Evolutionary conservation across 2,329 filamentous ascomycete species (phyloP), one percentile per base, ranked within the genome.

Genomic region (Fusarium transvaalense): DNA sequence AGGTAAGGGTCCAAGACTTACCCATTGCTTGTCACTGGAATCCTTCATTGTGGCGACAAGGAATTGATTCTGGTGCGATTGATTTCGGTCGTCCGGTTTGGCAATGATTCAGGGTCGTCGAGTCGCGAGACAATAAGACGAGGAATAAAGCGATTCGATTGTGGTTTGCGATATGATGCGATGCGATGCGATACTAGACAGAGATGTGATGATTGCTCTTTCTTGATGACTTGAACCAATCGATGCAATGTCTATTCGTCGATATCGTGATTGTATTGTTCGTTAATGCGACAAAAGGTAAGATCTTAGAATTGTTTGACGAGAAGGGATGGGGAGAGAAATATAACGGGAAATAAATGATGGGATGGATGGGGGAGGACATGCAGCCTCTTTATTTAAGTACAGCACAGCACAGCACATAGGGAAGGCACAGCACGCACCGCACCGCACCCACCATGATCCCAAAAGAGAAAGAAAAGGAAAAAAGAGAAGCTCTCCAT

Each of bases 11-110:
- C 59, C 59, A 47, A 50, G 56, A 58, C 80, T 74, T 77, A 85
- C 83, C 83, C 83, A 85, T 68, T 83, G 78, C 76, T 86, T 86
- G 73, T 85, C 82, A 32, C 58, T 76, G 73, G 59, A 75, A 71
- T 69, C 67, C 29, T 61, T 67, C 70, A 69, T 74, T 29, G 60
- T 63, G 42, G 51, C 56, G 57, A 48, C 54, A 23, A 23, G 35
- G 37, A 56, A 14, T 23, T 34, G 17, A 9, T 41, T 19, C 23
- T 25, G 23, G 6, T 25, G 23, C n/a, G 19, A 53, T 32, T 27
- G 19, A 17, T n/a, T 62, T 39, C 34, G 46, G 23, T 25, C 23
- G 23, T 25, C 23, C 23, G 23, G 23, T 25, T 25, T 25, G 23
- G 23, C 23, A 6, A 25, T 25, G 23, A 25, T 25, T 25, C 4